Base-by-base conservation (phyloP, 2,329 filamentous ascomycete genomes). In the Septoria linicola region DNA sequence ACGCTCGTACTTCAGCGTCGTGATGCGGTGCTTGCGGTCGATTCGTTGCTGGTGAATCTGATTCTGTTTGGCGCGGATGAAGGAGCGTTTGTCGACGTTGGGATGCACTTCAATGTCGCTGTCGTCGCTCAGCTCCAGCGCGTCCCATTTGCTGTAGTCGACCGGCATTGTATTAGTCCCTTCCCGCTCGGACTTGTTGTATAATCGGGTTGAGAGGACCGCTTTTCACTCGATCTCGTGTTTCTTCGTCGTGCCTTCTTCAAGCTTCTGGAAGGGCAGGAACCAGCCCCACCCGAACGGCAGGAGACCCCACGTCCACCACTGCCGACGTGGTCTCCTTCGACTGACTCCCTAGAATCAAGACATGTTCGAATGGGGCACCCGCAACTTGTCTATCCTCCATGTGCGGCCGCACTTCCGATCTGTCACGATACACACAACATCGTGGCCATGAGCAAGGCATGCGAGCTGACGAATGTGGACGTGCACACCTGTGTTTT, bases 31-130 rank as follows among this genome's bases (percentile, higher is more conserved):
- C 68, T 87, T 89, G 51, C 93, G 86, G 65, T 95, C 87, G 61
- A 84, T 79, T 49, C 93, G 86, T 69, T 96, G 87, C 67, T 91
- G 84, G 71, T 99, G 93, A 64, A 99, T 99, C 74, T 99, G 91
- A 63, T 85, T 87, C 76, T 97, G 93, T 75, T 99, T 99, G 59
- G 93, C 95, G 60, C 92, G 89, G 70, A 99, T 99, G 73, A 99
- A 99, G 55, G 92, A 97, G 44, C 87, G 83, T 73, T 99, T 99
- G 76, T 99, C 93, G 69, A 99, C 93, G 69, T 99, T 99, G 54
- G 93, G 93, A 72, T 99, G 93, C 44, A 97, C 93, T 75, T 99
- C 93, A 64, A 99, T 85, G 67, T 99, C 93, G 44, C 90, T 96
- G 73, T 99, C 93, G 73, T 99, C 93, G 66, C 89, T 96, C 68